phyloP scores from a whole-genome alignment of 805 yeast species.

The Maudiozyma serrabonitensis region DNA sequence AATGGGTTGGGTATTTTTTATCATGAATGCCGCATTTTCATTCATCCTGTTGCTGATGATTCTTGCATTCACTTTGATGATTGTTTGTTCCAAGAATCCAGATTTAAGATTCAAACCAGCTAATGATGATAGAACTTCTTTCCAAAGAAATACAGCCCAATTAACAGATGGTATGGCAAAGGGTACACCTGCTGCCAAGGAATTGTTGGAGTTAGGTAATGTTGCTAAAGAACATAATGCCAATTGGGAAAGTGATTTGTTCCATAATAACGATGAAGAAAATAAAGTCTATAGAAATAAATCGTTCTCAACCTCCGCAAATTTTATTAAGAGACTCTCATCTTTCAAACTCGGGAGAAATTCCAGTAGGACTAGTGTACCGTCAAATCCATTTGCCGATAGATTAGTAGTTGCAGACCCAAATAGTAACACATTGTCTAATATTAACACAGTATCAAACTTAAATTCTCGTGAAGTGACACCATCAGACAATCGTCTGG shows the following conservation, averaged over 20 bases:
- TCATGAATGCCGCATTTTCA: conserved; percentile 83
- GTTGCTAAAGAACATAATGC: conserved; percentile 77
- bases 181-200: conserved; percentile 31
- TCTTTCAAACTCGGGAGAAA: background rate
- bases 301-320: background rate
- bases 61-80: conserved; percentile 52
- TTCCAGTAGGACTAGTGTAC: background rate
- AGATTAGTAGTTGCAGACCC: background rate
- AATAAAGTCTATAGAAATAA: background rate
- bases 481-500: background rate
- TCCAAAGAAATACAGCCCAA: conserved; percentile 41
- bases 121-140: conserved; percentile 84
- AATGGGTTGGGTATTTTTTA: conserved; percentile 87
- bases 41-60: conserved; percentile 62
- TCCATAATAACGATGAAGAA: background rate
- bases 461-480: background rate
- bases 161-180: conserved; percentile 1
- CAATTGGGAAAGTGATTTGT: conserved; percentile 46
- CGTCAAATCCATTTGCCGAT: background rate
- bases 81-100: conserved; percentile 71
- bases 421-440: background rate
- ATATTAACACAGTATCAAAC: background rate
- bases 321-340: background rate
- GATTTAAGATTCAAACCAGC: conserved; percentile 85
- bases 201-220: conserved; percentile 62